Evolutionary conservation across 352 stramenopile genomes (phyloP).

Genomic region (Globisporangium radiosum): DNA sequence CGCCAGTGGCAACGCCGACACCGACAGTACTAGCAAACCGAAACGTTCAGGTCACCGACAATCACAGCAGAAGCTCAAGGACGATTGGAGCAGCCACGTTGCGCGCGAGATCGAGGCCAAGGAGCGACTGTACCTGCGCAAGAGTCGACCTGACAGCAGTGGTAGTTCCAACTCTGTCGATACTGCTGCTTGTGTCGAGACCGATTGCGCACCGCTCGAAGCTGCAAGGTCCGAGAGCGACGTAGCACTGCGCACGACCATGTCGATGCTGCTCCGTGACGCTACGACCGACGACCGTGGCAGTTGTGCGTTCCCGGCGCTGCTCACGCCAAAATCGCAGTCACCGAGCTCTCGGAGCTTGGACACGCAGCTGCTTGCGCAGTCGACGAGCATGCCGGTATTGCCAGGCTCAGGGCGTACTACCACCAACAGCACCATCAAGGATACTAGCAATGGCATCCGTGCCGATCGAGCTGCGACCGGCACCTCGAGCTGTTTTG

Average conservation of each 20-base stretch:
- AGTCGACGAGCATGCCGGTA: conserved; percentile 6
- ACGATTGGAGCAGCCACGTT: conserved; percentile 40
- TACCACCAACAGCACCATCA: not conserved
- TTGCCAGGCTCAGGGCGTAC: not conserved
- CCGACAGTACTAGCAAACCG: not conserved
- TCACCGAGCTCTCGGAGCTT: not conserved
- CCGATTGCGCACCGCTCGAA: too few relatives aligned
- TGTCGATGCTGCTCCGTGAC: too few relatives aligned
- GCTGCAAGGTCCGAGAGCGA: too few relatives aligned
- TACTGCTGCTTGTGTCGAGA: not conserved
- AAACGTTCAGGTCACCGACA: conserved; percentile 1
- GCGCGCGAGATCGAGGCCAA: conserved; percentile 39
- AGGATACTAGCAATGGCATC: too few relatives aligned
- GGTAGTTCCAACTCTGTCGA: not conserved
- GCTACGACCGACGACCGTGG: not conserved
- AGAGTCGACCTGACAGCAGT: not conserved
- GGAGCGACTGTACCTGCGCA: conserved; percentile 40
- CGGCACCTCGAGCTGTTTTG: conserved; percentile 1
- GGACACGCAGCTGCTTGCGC: not conserved
- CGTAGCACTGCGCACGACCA: too few relatives aligned
- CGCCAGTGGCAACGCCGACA: not conserved
- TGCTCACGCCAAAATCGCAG: conserved; percentile 10
- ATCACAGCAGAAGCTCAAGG: conserved; percentile 21
- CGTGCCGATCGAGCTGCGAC: too few relatives aligned
- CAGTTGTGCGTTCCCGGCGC: conserved; percentile 5